Percentiles rank a stretch among this genome's conserved stretches.
phyloP scores from a whole-genome alignment of 2,329 filamentous ascomycete genomes.

The Cercospora zeae-maydis region DNA sequence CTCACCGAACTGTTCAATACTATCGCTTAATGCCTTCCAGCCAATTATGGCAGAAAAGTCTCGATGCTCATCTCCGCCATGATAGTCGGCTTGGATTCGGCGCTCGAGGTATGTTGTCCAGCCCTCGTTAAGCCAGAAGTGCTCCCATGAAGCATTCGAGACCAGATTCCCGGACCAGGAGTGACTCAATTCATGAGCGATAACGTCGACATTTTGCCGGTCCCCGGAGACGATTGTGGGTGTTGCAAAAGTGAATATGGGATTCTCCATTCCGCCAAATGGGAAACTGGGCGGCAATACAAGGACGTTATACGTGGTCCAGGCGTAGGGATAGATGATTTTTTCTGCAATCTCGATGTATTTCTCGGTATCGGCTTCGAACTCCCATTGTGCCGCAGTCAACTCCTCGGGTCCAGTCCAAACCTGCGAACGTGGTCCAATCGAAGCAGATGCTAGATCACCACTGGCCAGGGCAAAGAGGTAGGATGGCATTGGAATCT shows the following conservation, averaged over 20 bases:
- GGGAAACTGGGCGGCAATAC: conserved; percentile 87
- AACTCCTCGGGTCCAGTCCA: conserved; percentile 87
- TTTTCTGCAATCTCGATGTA: conserved; percentile 83
- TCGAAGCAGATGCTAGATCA: conserved; percentile 78
- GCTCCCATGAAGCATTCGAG: conserved; percentile 75
- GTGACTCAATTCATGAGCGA: conserved; percentile 76
- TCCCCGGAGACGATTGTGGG: conserved; percentile 86
- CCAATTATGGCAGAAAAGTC: conserved; percentile 96
- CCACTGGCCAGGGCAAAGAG: conserved; percentile 86
- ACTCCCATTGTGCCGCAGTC: conserved; percentile 79
- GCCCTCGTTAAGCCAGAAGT: conserved; percentile 69
- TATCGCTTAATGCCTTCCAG: conserved; percentile 83
- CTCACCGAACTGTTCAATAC: conserved; percentile 71
- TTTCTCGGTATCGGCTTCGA: conserved; percentile 85
- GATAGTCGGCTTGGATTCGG: conserved; percentile 70
- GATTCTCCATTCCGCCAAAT: conserved; percentile 63
- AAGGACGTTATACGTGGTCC: conserved; percentile 93
- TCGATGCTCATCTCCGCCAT: conserved; percentile 75
- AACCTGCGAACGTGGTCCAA: conserved; percentile 80
- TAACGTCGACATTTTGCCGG: conserved; percentile 85
- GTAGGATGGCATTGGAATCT: conserved; percentile 89
- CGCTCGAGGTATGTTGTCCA: conserved; percentile 96
- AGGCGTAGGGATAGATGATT: conserved; percentile 80
- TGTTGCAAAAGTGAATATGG: conserved; percentile 91
- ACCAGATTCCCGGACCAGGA: conserved; percentile 89